Conservation (phyloP, 768 basidiomycete species). For the Calocera viscosa region DNA sequence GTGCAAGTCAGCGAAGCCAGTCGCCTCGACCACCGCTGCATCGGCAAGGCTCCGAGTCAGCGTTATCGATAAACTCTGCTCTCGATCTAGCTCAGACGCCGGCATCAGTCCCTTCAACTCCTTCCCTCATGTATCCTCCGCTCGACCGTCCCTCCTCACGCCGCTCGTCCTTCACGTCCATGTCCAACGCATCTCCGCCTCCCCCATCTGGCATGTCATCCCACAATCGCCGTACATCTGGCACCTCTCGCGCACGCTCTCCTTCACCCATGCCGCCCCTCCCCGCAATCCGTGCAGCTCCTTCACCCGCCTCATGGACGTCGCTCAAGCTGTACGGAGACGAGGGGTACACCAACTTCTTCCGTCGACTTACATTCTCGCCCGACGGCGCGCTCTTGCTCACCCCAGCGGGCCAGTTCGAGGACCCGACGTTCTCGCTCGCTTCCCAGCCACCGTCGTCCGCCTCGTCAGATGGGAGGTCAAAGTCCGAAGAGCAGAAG, state of each 20-base stretch:
- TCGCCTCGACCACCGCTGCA: constrained; percentile 34
- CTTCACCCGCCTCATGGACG: constrained; percentile 45
- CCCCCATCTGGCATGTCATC: constrained; percentile 1
- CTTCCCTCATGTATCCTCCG: constrained; percentile 45
- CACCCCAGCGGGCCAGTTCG: constrained; percentile 94
- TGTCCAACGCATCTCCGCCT: not conserved
- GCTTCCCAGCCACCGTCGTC: constrained; percentile 26
- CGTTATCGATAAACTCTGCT: constrained; percentile 26
- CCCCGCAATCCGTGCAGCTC: constrained; percentile 68
- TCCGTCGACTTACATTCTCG: constrained; percentile 83
- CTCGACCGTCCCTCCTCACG: constrained; percentile 12
- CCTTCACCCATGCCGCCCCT: constrained; percentile 86
- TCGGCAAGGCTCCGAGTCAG: constrained; percentile 60
- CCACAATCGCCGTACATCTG: constrained; percentile 12
- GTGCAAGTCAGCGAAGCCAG: constrained; percentile 32
- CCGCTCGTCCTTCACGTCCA: not conserved
- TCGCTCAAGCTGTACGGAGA: constrained; percentile 83
- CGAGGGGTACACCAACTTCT: constrained; percentile 91
- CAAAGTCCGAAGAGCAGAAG: constrained; percentile 27
- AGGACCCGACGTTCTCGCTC: constrained; percentile 63
- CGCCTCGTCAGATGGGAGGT: constrained; percentile 38
- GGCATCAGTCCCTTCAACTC: constrained; percentile 19
- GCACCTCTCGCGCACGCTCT: constrained; percentile 41
- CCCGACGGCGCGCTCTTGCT: constrained; percentile 87
- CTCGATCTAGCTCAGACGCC: constrained; percentile 7